phyloP scores from a whole-genome alignment of 495 filamentous ascomycete species.

The Aspergillus homomorphus region DNA sequence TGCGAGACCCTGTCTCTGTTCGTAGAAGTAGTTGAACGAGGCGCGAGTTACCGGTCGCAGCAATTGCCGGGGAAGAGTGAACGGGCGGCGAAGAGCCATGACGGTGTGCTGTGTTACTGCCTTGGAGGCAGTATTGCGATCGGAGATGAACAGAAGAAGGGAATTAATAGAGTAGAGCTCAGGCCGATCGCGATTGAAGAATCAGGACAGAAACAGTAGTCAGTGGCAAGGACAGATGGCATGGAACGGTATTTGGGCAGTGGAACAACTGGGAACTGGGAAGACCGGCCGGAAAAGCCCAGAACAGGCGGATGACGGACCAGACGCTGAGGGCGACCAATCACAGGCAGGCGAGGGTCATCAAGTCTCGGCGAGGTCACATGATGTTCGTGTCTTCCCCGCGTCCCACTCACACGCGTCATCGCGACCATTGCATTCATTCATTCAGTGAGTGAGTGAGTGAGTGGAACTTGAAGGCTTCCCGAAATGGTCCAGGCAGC shows the following conservation, averaged over 20 bases:
- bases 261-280: neutral
- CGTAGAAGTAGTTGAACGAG: slow-evolving; percentile 24
- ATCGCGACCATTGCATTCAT: neutral
- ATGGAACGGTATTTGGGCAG: too few relatives aligned
- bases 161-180: neutral
- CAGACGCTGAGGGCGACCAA: slow-evolving; percentile 25
- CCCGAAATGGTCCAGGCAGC: neutral
- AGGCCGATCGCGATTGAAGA: neutral
- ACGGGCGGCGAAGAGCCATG: slow-evolving; percentile 40
- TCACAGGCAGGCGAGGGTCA: slow-evolving; percentile 27
- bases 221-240: neutral
- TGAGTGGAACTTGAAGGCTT: too few relatives aligned
- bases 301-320: slow-evolving; percentile 18
- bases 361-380: slow-evolving; percentile 32
- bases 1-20: slow-evolving; percentile 47
- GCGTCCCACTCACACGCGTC: slow-evolving; percentile 24
- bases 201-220: neutral
- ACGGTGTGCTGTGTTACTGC: neutral
- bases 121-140: neutral
- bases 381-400: slow-evolving; percentile 39
- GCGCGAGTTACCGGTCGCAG: slow-evolving; percentile 26
- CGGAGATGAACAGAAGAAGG: neutral
- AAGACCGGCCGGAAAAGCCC: slow-evolving; percentile 9
- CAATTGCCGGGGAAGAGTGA: slow-evolving; percentile 33
- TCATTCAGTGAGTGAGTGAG: too few relatives aligned